Base-by-base conservation (phyloP, 805 yeast species). In the Ogataea pignaliae region DNA sequence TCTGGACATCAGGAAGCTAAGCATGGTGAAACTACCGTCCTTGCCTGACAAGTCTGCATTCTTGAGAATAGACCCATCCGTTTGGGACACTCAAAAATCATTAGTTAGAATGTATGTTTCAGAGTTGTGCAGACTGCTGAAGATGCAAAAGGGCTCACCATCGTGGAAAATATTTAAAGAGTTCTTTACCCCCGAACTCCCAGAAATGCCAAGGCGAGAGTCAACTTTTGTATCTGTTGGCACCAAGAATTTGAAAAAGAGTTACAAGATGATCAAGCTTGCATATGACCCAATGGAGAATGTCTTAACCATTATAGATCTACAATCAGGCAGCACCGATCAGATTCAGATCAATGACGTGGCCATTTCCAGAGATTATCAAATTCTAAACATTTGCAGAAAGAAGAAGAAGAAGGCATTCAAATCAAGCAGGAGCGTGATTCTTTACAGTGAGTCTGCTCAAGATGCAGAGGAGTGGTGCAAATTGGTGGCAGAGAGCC, bases 381-480 rank as follows among this genome's bases (percentile, higher is more conserved):
- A 60, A 47, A 51, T 56, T 32, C 36, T 65, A 29, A 48, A 48
- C 7, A 46, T 64, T 10, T 41, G 54, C 11, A 53, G 56, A 35
- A 63, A 55, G 39, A 61, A 50, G 40, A 30, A 31, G 14, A 61
- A 63, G 44, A 64, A 65, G 35, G 61, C 62, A 26, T 54, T 66
- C 16, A 56, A 69, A 6, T 52, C 67, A 7, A 54, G 47, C 40
- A 62, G 55, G 40, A 52, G 44, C 18, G 56, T 57, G 44, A 73
- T 78, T 40, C 75, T 88, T 42, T 87, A 95, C 62, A 84, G 93
- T 2, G 95, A 89, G 59, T 79, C 84, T 9, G 84, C 84, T 37
- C 74, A 71, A 26, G 96, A 88, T 56, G 65, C 64, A 8, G 57
- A 54, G 18, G 57, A 57, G 7, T 56, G 67, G 65, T 39, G 36